These are phyloP conservation scores for Marasmius fiardii DNA, from an alignment of 1,284 basidiomycete genomes.

Conservation along the genomic window DNA sequence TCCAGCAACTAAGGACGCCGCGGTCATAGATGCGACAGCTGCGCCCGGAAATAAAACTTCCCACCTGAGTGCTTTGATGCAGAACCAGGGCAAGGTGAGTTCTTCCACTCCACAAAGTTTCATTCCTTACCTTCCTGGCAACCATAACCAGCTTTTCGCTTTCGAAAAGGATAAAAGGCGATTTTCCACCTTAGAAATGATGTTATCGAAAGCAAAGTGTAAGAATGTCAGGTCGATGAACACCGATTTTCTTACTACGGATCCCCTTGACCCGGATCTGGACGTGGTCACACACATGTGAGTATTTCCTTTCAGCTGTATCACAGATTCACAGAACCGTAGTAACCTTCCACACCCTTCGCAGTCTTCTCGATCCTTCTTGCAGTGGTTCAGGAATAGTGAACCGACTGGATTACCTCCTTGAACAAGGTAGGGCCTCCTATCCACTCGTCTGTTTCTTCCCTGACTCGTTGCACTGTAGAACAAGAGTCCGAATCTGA, in stretches of 20 bases:
- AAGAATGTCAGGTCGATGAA: constrained; percentile 72
- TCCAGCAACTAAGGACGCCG: constrained; percentile 42
- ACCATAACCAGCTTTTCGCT: constrained; percentile 62
- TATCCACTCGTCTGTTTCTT: constrained; percentile 4
- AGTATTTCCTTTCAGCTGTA: constrained; percentile 23
- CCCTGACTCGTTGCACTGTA: constrained; percentile 14
- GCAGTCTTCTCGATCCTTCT: constrained; percentile 85
- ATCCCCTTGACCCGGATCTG: constrained; percentile 64
- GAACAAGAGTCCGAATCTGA: constrained; percentile 49
- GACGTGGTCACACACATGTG: constrained; percentile 80
- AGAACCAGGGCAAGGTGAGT: constrained; percentile 71
- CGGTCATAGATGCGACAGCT: constrained; percentile 92
- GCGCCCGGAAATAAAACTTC: constrained; percentile 99
- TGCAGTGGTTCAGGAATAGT: constrained; percentile 93
- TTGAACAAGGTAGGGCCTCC: constrained; percentile 54
- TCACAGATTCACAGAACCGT: too few species aligned
- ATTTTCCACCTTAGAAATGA: constrained; percentile 77
- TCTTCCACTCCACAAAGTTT: not conserved
- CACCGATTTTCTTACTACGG: constrained; percentile 75
- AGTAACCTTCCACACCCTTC: not conserved
- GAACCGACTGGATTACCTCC: constrained; percentile 83
- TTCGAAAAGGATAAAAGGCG: constrained; percentile 83
- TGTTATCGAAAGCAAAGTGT: constrained; percentile 81
- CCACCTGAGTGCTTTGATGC: constrained; percentile 87
- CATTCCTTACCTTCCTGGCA: constrained; percentile 6